Conservation (phyloP, 441 rosid species). For the Pelargonium myrrhifolium region DNA sequence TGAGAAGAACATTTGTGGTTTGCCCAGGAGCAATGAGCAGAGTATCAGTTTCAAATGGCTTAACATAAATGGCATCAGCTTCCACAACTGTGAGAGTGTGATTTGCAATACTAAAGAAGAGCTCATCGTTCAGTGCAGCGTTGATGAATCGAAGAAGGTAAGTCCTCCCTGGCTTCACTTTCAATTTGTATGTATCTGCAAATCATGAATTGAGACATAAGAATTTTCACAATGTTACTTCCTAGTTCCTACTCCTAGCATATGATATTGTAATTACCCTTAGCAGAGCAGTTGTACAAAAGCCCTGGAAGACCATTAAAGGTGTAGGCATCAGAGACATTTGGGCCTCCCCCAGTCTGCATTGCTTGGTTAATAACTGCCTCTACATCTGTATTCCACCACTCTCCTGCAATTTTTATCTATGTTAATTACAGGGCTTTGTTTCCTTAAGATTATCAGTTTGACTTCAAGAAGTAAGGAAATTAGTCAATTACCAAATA, state of each 20-base stretch:
- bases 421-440: too few relatives aligned
- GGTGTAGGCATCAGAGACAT: conserved; percentile 43
- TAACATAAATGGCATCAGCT: conserved; percentile 50
- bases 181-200: conserved; percentile 48
- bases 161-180: conserved; percentile 43
- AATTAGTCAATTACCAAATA: conserved; percentile 21
- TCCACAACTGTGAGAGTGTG: conserved; percentile 55
- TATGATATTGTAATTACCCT: too few relatives aligned
- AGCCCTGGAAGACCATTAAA: conserved; percentile 49
- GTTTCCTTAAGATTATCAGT: too few relatives aligned
- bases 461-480: too few relatives aligned
- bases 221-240: too few relatives aligned
- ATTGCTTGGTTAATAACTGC: conserved; percentile 34
- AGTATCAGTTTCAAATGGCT: conserved; percentile 35
- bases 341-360: conserved; percentile 39
- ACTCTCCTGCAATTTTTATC: conserved; percentile 34
- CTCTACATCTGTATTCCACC: conserved; percentile 50
- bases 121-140: too few relatives aligned
- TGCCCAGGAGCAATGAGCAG: conserved; percentile 56
- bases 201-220: background rate
- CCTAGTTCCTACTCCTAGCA: too few relatives aligned
- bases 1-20: conserved; percentile 47
- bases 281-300: conserved; percentile 48
- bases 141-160: conserved; percentile 52
- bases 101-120: conserved; percentile 49